A percentile compares a stretch with the other conserved stretches of the same genome.
Conservation (phyloP, 345 rosid species). For the Eucalyptus marginata region DNA sequence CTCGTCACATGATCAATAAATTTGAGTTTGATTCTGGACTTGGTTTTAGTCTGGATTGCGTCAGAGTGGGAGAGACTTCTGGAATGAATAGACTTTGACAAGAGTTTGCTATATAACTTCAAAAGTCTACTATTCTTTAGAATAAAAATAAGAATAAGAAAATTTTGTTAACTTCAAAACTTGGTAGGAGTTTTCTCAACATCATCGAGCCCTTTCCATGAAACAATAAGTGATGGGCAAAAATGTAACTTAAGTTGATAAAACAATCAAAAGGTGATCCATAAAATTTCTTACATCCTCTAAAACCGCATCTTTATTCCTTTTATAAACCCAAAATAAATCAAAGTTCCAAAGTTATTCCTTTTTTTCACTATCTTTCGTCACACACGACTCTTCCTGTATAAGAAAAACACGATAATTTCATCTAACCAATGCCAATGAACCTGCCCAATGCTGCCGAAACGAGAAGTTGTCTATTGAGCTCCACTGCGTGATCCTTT, state of each 20-base stretch:
- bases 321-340: too few species aligned
- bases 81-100: too few species aligned
- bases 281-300: background rate
- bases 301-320: background rate
- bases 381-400: background rate
- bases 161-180: too few species aligned
- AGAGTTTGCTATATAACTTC: too few species aligned
- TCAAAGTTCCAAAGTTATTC: background rate
- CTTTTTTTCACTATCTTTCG: background rate
- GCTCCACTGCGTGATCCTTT: background rate
- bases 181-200: too few species aligned
- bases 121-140: too few species aligned
- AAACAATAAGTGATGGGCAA: background rate
- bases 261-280: background rate
- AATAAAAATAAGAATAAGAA: too few species aligned
- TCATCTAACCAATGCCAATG: background rate
- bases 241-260: background rate
- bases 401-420: background rate
- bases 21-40: too few species aligned
- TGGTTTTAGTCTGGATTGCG: too few species aligned
- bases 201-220: too few species aligned
- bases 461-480: background rate
- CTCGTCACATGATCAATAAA: too few species aligned
- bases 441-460: background rate
- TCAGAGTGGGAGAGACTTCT: too few species aligned